Percentiles rank a stretch among this genome's conserved stretches.
Evolutionary conservation across 306 rosid genomes (phyloP).

Genomic region (Chamaecrista fasciculata): DNA sequence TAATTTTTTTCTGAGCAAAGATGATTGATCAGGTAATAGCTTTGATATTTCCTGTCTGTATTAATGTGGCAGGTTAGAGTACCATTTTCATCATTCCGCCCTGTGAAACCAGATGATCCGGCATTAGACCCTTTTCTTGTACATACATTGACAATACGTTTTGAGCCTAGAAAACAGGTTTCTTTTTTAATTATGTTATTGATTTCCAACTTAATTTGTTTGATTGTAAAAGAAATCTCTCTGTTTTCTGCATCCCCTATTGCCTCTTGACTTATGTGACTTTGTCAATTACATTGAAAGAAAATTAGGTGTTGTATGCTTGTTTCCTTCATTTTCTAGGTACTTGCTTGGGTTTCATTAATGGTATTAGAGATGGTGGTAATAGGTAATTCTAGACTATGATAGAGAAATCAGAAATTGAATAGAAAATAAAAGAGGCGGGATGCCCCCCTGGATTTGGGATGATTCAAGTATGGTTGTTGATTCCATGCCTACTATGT

Average conservation of each 20-base stretch:
- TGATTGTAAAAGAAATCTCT: neutral
- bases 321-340: neutral
- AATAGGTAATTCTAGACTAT: neutral
- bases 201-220: slow-evolving; percentile 10
- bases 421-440: neutral
- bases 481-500: neutral
- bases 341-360: too few relatives aligned
- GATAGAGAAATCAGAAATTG: neutral
- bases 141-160: slow-evolving; percentile 91
- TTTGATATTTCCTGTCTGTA: slow-evolving; percentile 27
- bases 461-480: neutral
- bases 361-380: too few relatives aligned
- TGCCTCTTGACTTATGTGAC: neutral
- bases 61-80: slow-evolving; percentile 77
- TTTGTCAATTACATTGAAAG: neutral
- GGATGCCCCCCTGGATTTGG: too few relatives aligned
- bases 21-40: slow-evolving; percentile 10
- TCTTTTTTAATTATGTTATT: slow-evolving; percentile 24
- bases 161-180: slow-evolving; percentile 99
- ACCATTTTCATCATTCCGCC: slow-evolving; percentile 92
- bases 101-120: slow-evolving; percentile 88
- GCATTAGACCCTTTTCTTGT: slow-evolving; percentile 90
- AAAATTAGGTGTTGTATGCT: neutral
- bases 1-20: slow-evolving; percentile 4
- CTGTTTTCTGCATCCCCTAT: neutral